Percentiles rank a stretch among this genome's conserved stretches.
These are phyloP conservation scores for Sphagnum tenellum DNA, from an alignment of 225 moss, liverwort and hornwort genomes.

Conservation along the genomic window DNA sequence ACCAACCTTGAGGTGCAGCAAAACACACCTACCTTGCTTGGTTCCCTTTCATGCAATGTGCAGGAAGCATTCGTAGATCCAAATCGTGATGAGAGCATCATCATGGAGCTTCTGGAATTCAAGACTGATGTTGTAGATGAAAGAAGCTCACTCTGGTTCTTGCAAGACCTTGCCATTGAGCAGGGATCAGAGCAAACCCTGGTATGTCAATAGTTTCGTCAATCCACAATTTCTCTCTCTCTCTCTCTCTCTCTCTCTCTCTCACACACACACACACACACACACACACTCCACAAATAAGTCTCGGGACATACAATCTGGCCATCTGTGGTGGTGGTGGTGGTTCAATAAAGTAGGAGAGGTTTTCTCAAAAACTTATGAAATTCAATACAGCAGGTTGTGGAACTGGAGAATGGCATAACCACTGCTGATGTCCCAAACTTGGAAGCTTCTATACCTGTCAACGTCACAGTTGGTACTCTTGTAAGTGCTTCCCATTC, in stretches of 20 bases:
- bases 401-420: constrained; percentile 52
- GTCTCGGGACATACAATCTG: too few relatives aligned
- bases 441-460: constrained; percentile 33
- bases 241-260: too few relatives aligned
- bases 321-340: too few relatives aligned
- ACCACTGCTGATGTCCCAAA: constrained; percentile 34
- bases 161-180: constrained; percentile 71
- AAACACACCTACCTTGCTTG: too few relatives aligned
- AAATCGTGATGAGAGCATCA: constrained; percentile 78
- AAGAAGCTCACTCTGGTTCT: constrained; percentile 75
- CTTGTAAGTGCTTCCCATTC: constrained; percentile 26
- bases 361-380: too few relatives aligned
- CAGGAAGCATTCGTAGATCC: constrained; percentile 78
- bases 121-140: constrained; percentile 52
- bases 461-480: constrained; percentile 54
- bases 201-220: constrained; percentile 9
- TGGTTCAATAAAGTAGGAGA: too few relatives aligned
- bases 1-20: too few relatives aligned
- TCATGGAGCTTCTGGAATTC: constrained; percentile 77
- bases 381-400: constrained; percentile 30
- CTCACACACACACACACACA: too few relatives aligned
- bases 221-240: too few relatives aligned
- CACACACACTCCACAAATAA: too few relatives aligned
- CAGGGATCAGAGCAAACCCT: constrained; percentile 59
- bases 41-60: not conserved